phyloP scores from a whole-genome alignment of 345 rosid genomes.

The Salix exigua region DNA sequence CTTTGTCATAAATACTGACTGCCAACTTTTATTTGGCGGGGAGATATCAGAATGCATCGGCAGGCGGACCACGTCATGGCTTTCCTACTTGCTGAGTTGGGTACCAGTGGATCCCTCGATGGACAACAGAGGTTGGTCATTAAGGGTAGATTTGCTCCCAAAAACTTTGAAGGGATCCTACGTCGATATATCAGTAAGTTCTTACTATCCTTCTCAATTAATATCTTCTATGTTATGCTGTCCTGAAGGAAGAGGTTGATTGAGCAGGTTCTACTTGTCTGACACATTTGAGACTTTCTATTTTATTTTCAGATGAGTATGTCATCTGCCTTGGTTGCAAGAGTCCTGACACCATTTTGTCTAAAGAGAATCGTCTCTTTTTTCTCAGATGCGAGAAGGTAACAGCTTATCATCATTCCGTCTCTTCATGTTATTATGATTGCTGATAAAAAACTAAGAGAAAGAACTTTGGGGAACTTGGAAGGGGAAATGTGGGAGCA shows the following conservation, averaged over 20 bases:
- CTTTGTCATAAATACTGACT: neutral
- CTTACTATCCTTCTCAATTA: neutral
- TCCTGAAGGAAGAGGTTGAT: neutral
- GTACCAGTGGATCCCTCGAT: conserved; percentile 93
- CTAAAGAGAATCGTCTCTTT: conserved; percentile 37
- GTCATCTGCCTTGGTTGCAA: conserved; percentile 38
- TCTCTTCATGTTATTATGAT: neutral
- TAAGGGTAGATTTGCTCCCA: conserved; percentile 90
- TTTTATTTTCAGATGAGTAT: conserved; percentile 31
- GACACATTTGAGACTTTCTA: neutral
- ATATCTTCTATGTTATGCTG: neutral
- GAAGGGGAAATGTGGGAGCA: neutral
- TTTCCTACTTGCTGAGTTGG: conserved; percentile 89
- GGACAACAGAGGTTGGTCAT: conserved; percentile 90
- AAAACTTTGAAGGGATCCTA: conserved; percentile 81
- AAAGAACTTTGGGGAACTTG: neutral
- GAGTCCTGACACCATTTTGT: conserved; percentile 36
- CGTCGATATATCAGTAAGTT: conserved; percentile 83
- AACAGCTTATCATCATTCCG: neutral
- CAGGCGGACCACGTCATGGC: conserved; percentile 93
- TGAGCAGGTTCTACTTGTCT: neutral
- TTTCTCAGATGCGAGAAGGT: conserved; percentile 41
- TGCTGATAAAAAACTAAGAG: neutral
- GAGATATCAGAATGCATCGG: conserved; percentile 70
- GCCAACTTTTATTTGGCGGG: neutral